Conservation (phyloP, 495 filamentous ascomycete genomes). For the Talaromyces thailandensis region DNA sequence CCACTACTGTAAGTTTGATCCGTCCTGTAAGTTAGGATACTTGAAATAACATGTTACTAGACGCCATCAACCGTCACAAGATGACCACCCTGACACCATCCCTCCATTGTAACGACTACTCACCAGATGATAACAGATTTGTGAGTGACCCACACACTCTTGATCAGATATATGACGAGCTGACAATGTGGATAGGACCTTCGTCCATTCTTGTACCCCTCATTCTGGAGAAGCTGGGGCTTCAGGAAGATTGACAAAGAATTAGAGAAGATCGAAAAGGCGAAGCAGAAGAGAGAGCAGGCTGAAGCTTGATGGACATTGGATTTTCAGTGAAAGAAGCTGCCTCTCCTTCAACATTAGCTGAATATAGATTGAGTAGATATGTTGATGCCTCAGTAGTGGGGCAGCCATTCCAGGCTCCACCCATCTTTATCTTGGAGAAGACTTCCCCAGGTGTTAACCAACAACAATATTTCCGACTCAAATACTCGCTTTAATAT, state of each 20-base stretch:
- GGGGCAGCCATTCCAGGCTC: not conserved
- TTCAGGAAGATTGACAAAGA: constrained; percentile 12
- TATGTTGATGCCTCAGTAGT: not conserved
- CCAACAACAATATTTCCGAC: not conserved
- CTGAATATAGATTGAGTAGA: not conserved
- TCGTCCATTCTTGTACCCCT: constrained; percentile 11
- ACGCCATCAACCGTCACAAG: constrained; percentile 55
- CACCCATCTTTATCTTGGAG: not conserved
- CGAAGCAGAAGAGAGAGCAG: not conserved
- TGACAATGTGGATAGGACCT: not conserved
- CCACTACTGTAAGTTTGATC: constrained; percentile 41
- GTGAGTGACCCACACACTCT: not conserved
- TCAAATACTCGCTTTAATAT: not conserved
- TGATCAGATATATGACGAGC: not conserved
- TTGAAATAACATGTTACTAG: too few relatives aligned
- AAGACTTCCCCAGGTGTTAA: not conserved
- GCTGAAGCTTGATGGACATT: not conserved
- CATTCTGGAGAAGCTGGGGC: constrained; percentile 5
- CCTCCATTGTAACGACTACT: constrained; percentile 46
- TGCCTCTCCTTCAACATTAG: not conserved
- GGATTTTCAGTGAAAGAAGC: too few relatives aligned
- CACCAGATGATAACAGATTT: constrained; percentile 54
- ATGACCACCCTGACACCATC: constrained; percentile 56
- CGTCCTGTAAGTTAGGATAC: too few relatives aligned
- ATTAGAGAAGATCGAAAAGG: constrained; percentile 5